A percentile compares a stretch with the other conserved stretches of the same genome.
Conservation (phyloP, 139 green algal genomes). For the Chlorella sp. region DNA sequence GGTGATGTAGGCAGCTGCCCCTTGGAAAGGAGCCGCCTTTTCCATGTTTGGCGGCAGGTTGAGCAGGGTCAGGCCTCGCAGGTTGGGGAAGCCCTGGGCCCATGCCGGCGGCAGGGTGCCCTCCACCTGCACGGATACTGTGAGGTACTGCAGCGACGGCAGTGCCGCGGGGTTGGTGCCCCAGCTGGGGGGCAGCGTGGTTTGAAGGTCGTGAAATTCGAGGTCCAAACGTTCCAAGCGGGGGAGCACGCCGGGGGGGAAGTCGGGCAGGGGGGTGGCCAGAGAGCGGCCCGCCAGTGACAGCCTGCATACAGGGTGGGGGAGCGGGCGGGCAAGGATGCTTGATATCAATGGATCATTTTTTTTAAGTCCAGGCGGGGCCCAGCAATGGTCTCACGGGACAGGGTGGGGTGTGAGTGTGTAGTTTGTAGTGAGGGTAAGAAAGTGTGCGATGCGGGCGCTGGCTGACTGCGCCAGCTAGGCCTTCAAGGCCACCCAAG, state of each 20-base stretch:
- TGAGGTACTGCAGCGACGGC: not conserved
- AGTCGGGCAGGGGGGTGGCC: not conserved
- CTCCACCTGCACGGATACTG: not conserved
- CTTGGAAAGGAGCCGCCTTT: too few species aligned
- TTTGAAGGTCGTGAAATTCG: not conserved
- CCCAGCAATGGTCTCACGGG: too few species aligned
- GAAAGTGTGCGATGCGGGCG: too few species aligned
- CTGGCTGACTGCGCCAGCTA: too few species aligned
- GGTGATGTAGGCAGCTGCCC: not conserved
- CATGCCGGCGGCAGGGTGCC: not conserved
- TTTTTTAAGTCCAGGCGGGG: not conserved
- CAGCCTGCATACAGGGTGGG: not conserved
- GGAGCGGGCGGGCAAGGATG: too few species aligned
- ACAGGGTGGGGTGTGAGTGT: not conserved
- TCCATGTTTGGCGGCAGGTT: not conserved
- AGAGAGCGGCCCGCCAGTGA: not conserved
- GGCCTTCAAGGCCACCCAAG: too few species aligned
- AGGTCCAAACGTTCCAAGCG: not conserved
- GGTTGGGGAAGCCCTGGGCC: not conserved
- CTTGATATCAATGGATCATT: too few species aligned
- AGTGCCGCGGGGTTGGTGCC: not conserved
- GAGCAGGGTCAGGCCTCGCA: not conserved
- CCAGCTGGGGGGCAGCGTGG: not conserved
- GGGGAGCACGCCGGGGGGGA: not conserved
- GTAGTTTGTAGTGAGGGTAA: too few species aligned